Percentiles rank a stretch among this genome's conserved stretches.
Conservation (phyloP, 129 eudicot genomes). For the Chrysanthemum seticuspe region DNA sequence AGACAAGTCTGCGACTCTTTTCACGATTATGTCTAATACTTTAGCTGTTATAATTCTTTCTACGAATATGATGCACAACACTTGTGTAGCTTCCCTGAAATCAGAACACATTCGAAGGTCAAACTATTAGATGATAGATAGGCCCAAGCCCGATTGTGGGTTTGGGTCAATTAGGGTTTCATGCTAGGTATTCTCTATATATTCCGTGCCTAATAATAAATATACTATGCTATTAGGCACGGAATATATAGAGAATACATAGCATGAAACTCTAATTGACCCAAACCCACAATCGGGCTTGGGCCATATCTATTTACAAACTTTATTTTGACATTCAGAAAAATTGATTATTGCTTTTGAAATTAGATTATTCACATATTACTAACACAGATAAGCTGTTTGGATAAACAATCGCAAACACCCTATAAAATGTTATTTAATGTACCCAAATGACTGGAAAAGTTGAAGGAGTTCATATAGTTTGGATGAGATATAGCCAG, state of each 20-base stretch:
- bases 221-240: too few relatives aligned
- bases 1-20: constrained; percentile 42
- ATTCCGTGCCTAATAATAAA: too few relatives aligned
- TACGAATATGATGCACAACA: constrained; percentile 56
- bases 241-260: too few relatives aligned
- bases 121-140: too few relatives aligned
- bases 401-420: too few relatives aligned
- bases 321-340: not conserved
- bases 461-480: constrained; percentile 55
- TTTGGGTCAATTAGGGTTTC: too few relatives aligned
- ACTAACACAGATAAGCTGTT: too few relatives aligned
- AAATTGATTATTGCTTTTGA: not conserved
- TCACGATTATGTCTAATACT: constrained; percentile 57
- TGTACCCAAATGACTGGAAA: constrained; percentile 48
- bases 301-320: not conserved
- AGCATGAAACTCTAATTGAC: too few relatives aligned
- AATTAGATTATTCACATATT: not conserved
- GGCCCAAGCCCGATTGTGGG: too few relatives aligned
- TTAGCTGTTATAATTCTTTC: constrained; percentile 66
- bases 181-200: too few relatives aligned
- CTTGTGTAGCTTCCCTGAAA: constrained; percentile 54
- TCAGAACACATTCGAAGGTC: not conserved
- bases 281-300: too few relatives aligned
- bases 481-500: constrained; percentile 69
- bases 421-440: too few relatives aligned